Conservation (phyloP, 192 early-diverging fungal species). For the Allomyces macrogynus region DNA sequence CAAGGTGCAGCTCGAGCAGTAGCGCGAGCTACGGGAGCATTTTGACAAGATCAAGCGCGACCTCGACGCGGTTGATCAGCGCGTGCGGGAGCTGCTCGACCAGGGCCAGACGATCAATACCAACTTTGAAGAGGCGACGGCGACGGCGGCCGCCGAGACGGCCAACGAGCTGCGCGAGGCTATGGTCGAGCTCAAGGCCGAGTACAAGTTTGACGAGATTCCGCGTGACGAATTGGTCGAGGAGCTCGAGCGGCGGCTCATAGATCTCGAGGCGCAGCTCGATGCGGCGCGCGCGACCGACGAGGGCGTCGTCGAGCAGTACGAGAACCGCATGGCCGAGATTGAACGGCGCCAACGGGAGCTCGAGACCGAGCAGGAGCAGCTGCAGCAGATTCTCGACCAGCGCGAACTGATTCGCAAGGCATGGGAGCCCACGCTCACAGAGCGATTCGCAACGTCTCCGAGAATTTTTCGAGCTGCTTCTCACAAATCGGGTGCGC, state of each 20-base stretch:
- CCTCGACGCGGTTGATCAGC: neutral
- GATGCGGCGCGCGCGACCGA: neutral
- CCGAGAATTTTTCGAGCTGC: conserved; percentile 33
- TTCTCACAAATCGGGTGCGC: conserved; percentile 62
- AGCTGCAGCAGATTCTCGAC: conserved; percentile 9
- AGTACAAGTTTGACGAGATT: too few relatives aligned
- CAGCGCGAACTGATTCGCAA: conserved; percentile 5
- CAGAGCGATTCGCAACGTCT: conserved; percentile 12
- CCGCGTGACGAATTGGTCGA: neutral
- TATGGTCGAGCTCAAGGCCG: too few relatives aligned
- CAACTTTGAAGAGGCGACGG: too few relatives aligned
- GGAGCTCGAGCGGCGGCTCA: neutral
- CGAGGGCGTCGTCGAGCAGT: conserved; percentile 34
- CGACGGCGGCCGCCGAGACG: too few relatives aligned
- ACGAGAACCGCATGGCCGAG: conserved; percentile 36
- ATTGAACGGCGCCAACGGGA: conserved; percentile 21
- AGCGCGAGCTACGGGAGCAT: neutral
- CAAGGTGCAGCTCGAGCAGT: neutral
- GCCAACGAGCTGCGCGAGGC: too few relatives aligned
- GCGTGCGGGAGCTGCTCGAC: too few relatives aligned
- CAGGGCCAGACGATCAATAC: too few relatives aligned
- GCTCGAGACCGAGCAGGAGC: conserved; percentile 16
- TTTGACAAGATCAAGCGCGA: neutral
- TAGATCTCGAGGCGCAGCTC: neutral
- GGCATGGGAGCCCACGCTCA: neutral